phyloP scores from a whole-genome alignment of 2,329 filamentous ascomycete genomes.

The Bipolaris gigantea region DNA sequence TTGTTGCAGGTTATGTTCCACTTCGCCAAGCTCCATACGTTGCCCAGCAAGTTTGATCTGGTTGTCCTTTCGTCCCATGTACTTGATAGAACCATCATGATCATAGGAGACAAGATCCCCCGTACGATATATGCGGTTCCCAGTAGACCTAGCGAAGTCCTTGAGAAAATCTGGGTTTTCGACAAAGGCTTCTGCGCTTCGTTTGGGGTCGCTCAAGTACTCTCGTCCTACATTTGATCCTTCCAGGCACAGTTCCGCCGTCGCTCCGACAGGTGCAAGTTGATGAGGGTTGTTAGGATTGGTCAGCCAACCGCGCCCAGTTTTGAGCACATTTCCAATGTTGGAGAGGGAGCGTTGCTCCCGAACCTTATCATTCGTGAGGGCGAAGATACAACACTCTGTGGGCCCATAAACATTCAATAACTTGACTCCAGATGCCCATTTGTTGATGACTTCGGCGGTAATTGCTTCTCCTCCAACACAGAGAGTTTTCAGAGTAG shows the following conservation, averaged over 20 bases:
- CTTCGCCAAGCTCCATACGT: constrained; percentile 42
- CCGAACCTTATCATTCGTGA: constrained; percentile 31
- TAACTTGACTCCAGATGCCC: constrained; percentile 27
- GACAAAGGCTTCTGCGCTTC: constrained; percentile 33
- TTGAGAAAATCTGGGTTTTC: constrained; percentile 30
- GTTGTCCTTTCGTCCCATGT: constrained; percentile 38
- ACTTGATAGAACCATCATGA: constrained; percentile 32
- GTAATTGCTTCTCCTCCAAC: constrained; percentile 36
- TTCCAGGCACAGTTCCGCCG: constrained; percentile 39
- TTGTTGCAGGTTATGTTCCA: constrained; percentile 36
- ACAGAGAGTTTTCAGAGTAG: constrained; percentile 45
- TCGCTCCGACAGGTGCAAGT: constrained; percentile 36
- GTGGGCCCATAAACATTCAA: constrained; percentile 38
- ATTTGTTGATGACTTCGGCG: constrained; percentile 31
- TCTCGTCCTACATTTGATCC: constrained; percentile 36
- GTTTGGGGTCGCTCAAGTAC: constrained; percentile 33
- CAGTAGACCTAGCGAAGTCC: constrained; percentile 6
- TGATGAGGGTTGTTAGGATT: constrained; percentile 28
- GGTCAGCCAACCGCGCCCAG: constrained; percentile 35
- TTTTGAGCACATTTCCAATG: constrained; percentile 30
- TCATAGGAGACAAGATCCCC: constrained; percentile 40
- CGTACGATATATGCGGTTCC: constrained; percentile 35
- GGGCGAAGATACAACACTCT: constrained; percentile 31
- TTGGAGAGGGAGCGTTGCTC: constrained; percentile 24
- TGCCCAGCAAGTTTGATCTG: constrained; percentile 43